Conservation (phyloP, 2,329 filamentous ascomycete species). For the Colletotrichum lupini region DNA sequence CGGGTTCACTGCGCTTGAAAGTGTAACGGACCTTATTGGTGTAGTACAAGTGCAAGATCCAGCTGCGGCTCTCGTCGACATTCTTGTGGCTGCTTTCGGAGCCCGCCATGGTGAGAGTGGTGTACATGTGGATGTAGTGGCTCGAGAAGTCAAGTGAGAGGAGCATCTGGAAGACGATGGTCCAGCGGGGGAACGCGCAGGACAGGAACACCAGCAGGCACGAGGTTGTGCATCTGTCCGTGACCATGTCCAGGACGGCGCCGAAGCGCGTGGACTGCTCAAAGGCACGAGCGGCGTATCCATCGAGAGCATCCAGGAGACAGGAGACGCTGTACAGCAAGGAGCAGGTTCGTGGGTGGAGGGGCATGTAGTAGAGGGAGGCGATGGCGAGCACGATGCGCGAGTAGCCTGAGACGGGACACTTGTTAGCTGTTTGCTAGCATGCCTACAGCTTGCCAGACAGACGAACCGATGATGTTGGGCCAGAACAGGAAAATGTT, state of each 20-base stretch:
- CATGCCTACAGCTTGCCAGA: not conserved
- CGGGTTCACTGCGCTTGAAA: not conserved
- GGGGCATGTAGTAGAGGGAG: conserved; percentile 98
- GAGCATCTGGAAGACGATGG: conserved; percentile 92
- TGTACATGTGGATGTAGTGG: conserved; percentile 99
- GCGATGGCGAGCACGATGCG: conserved; percentile 86
- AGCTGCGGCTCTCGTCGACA: conserved; percentile 87
- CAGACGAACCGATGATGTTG: conserved; percentile 78
- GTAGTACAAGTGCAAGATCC: conserved; percentile 94
- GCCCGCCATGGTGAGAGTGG: conserved; percentile 88
- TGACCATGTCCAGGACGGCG: conserved; percentile 98
- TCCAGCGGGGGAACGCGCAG: conserved; percentile 93
- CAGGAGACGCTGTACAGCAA: conserved; percentile 93
- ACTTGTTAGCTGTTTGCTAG: not conserved
- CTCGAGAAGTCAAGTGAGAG: conserved; percentile 94
- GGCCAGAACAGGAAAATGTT: conserved; percentile 87
- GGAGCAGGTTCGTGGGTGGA: conserved; percentile 96
- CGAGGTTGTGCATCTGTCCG: conserved; percentile 95
- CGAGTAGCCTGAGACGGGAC: conserved; percentile 69
- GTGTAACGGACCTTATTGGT: conserved; percentile 80
- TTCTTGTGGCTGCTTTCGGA: conserved; percentile 89
- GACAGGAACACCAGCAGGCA: conserved; percentile 95
- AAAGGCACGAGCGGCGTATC: conserved; percentile 82
- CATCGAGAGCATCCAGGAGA: conserved; percentile 93
- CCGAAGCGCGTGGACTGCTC: conserved; percentile 96